These are phyloP conservation scores for Chaetomium tenue DNA, from an alignment of 495 filamentous ascomycete genomes.

Conservation along the genomic window DNA sequence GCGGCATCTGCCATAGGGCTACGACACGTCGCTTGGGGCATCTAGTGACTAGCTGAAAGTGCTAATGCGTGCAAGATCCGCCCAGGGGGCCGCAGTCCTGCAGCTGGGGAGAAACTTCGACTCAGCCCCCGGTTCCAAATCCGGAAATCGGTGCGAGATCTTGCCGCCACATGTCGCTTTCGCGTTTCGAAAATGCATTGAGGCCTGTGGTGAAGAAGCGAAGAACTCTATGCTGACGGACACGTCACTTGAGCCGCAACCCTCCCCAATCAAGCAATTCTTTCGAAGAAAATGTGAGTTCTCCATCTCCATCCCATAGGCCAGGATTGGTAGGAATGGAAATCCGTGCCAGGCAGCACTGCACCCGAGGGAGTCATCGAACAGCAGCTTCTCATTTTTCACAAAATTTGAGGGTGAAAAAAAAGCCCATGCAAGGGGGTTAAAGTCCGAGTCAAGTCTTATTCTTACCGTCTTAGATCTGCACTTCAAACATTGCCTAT, in stretches of 20 bases:
- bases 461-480: not conserved
- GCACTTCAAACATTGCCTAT: not conserved
- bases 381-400: not conserved
- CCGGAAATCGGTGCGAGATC: slow-evolving; percentile 15
- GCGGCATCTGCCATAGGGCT: slow-evolving; percentile 3
- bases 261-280: too few relatives aligned
- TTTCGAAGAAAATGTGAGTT: too few relatives aligned
- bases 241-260: not conserved
- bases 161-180: slow-evolving; percentile 8
- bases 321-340: not conserved
- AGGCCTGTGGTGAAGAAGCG: too few relatives aligned
- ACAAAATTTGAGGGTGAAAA: not conserved
- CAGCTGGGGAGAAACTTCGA: not conserved
- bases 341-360: not conserved
- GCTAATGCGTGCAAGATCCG: slow-evolving; percentile 8
- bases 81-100: slow-evolving; percentile 4
- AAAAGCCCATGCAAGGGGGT: too few relatives aligned
- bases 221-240: not conserved
- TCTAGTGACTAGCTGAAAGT: not conserved
- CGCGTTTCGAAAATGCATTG: too few relatives aligned
- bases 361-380: not conserved
- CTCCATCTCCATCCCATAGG: too few relatives aligned
- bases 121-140: slow-evolving; percentile 8
- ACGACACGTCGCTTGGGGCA: slow-evolving; percentile 2
- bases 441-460: too few relatives aligned